Percentiles rank a stretch among this genome's conserved stretches.
These are phyloP conservation scores for Xylaria telfairii DNA, from an alignment of 495 filamentous ascomycete genomes.

Conservation along the genomic window DNA sequence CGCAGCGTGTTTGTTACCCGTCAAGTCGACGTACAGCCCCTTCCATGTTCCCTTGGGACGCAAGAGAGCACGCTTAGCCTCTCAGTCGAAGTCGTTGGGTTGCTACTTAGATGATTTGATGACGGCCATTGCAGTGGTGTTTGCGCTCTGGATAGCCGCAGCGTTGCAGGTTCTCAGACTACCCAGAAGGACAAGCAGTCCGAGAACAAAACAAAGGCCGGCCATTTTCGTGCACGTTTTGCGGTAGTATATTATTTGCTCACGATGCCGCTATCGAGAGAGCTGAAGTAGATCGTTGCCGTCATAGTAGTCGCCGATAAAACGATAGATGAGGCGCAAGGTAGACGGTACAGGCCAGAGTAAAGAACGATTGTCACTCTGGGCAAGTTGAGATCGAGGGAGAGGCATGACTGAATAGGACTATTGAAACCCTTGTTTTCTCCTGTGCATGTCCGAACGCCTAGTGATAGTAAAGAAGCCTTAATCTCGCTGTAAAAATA, in stretches of 20 bases:
- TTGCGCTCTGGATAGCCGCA: slow-evolving; percentile 1
- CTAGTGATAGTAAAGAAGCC: not conserved
- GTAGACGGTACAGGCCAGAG: not conserved
- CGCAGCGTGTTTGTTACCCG: not conserved
- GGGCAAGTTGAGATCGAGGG: slow-evolving; percentile 20
- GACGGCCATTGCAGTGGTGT: not conserved
- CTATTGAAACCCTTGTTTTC: too few relatives aligned
- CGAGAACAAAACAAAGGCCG: slow-evolving; percentile 4
- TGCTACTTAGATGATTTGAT: not conserved
- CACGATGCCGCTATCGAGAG: not conserved
- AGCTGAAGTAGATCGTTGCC: not conserved
- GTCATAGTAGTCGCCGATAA: slow-evolving; percentile 2
- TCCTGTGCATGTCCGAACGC: not conserved
- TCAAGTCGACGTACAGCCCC: not conserved
- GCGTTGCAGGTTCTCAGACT: slow-evolving; percentile 2
- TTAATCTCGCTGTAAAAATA: not conserved
- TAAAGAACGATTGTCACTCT: not conserved
- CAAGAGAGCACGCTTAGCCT: not conserved
- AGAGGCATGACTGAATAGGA: slow-evolving; percentile 17
- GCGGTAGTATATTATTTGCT: slow-evolving; percentile 9
- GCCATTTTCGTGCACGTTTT: slow-evolving; percentile 8
- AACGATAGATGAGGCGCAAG: not conserved
- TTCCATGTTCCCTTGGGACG: not conserved
- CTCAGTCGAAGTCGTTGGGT: not conserved
- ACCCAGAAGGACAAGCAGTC: not conserved